phyloP scores from a whole-genome alignment of 805 yeast genomes.

The Ogataea glucozyma region DNA sequence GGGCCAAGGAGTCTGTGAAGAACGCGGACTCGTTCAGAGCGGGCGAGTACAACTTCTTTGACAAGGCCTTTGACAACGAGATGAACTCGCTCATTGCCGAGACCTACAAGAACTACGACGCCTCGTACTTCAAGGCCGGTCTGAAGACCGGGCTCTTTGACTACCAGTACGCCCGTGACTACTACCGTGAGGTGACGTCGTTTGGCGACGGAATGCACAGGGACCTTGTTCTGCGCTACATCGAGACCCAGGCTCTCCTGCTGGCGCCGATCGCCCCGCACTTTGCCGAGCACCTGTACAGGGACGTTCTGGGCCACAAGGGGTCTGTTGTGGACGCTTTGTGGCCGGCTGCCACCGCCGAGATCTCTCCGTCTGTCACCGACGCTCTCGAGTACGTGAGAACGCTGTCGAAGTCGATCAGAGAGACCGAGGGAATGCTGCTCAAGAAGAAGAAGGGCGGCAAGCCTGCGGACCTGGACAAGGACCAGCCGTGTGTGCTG shows the following conservation, averaged over 20 bases:
- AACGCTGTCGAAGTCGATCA: conserved; percentile 73
- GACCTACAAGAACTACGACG: conserved; percentile 67
- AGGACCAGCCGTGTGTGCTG: conserved; percentile 68
- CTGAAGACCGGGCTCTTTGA: conserved; percentile 91
- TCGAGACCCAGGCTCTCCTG: conserved; percentile 82
- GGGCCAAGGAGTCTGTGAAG: conserved; percentile 81
- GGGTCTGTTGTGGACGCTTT: conserved; percentile 66
- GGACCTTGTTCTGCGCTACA: conserved; percentile 77
- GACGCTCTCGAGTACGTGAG: conserved; percentile 82
- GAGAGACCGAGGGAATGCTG: conserved; percentile 90
- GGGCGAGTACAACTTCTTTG: conserved; percentile 69
- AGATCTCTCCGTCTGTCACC: conserved; percentile 58
- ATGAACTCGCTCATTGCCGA: conserved; percentile 79
- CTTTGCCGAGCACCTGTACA: conserved; percentile 86
- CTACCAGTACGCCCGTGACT: conserved; percentile 93
- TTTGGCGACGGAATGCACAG: conserved; percentile 68
- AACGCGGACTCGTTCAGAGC: conserved; percentile 55
- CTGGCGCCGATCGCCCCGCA: conserved; percentile 95
- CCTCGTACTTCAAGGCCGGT: conserved; percentile 83
- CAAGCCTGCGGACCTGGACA: conserved; percentile 73
- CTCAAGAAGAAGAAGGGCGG: conserved; percentile 86
- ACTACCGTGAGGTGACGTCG: conserved; percentile 80
- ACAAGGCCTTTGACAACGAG: conserved; percentile 89
- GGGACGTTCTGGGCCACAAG: conserved; percentile 70
- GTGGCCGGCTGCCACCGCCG: conserved; percentile 78